A percentile compares a stretch with the other conserved stretches of the same genome.
Conservation (phyloP, 495 filamentous ascomycete genomes). For the Aspergillus avenaceus region DNA sequence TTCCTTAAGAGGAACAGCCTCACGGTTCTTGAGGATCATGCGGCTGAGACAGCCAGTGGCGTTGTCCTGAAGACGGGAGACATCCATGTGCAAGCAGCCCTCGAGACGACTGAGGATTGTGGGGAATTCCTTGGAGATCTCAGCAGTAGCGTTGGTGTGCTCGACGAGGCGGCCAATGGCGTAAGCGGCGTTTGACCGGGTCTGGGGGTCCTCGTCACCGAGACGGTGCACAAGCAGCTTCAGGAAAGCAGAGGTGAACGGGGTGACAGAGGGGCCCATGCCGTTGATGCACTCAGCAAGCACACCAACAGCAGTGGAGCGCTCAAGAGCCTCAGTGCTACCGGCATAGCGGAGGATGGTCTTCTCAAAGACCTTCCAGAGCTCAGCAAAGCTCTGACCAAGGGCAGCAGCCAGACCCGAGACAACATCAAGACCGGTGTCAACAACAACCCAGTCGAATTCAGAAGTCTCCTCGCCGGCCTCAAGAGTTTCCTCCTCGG, state of each 20-base stretch:
- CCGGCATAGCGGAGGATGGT: conserved; percentile 82
- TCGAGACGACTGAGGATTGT: conserved; percentile 80
- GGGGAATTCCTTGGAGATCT: conserved; percentile 67
- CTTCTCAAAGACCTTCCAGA: conserved; percentile 94
- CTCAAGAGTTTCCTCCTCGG: conserved; percentile 66
- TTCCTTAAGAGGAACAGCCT: conserved; percentile 71
- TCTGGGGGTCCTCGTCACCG: conserved; percentile 84
- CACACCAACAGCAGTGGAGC: conserved; percentile 81
- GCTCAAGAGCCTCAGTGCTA: conserved; percentile 78
- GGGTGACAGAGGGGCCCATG: conserved; percentile 75
- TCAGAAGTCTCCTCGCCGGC: conserved; percentile 80
- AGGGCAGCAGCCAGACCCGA: conserved; percentile 78
- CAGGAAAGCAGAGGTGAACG: conserved; percentile 68
- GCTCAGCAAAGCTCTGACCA: conserved; percentile 72
- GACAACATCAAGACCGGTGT: conserved; percentile 87
- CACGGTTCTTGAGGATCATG: conserved; percentile 82
- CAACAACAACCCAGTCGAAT: conserved; percentile 95
- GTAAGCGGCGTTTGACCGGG: conserved; percentile 91
- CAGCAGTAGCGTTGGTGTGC: conserved; percentile 66
- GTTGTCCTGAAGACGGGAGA: conserved; percentile 83
- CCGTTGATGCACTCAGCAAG: conserved; percentile 87
- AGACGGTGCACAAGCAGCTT: conserved; percentile 84
- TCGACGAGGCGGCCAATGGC: conserved; percentile 79
- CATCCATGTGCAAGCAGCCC: conserved; percentile 68
- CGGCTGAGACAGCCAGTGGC: conserved; percentile 87